phyloP scores from a whole-genome alignment of 176 grass and related monocot species.

The Musa schizocarpa region DNA sequence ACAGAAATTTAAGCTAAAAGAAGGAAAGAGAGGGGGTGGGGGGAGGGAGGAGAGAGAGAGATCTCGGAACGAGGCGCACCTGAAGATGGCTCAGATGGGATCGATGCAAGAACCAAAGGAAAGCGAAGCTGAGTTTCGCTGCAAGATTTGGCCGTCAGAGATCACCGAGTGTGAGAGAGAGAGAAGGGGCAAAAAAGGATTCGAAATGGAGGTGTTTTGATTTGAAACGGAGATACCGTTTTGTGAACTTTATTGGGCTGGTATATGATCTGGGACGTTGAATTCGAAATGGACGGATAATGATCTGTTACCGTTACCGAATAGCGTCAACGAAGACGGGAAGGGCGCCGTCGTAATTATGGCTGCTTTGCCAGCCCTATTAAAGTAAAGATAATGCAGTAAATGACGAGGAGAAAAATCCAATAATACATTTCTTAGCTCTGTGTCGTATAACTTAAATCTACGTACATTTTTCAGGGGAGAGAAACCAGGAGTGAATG shows the following conservation, averaged over 20 bases:
- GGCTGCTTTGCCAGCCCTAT: too few relatives aligned
- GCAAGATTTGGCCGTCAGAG: neutral
- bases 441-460: too few relatives aligned
- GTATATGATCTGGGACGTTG: constrained; percentile 1
- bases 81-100: neutral
- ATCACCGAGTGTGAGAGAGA: neutral
- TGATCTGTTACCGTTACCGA: neutral
- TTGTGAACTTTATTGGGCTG: neutral
- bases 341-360: neutral
- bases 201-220: too few relatives aligned
- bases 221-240: neutral
- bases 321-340: too few relatives aligned
- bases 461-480: too few relatives aligned
- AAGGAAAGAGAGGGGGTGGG: neutral
- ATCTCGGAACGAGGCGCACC: neutral
- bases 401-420: neutral
- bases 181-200: too few relatives aligned
- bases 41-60: neutral
- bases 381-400: neutral
- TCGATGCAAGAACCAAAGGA: neutral
- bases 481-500: too few relatives aligned
- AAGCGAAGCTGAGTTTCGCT: neutral
- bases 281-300: neutral
- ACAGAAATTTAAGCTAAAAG: neutral
- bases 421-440: too few relatives aligned